Evolutionary conservation across 2,329 filamentous ascomycete species (phyloP), one percentile per base, ranked within the genome.

Genomic region (Sporothrix euskadiensis): DNA sequence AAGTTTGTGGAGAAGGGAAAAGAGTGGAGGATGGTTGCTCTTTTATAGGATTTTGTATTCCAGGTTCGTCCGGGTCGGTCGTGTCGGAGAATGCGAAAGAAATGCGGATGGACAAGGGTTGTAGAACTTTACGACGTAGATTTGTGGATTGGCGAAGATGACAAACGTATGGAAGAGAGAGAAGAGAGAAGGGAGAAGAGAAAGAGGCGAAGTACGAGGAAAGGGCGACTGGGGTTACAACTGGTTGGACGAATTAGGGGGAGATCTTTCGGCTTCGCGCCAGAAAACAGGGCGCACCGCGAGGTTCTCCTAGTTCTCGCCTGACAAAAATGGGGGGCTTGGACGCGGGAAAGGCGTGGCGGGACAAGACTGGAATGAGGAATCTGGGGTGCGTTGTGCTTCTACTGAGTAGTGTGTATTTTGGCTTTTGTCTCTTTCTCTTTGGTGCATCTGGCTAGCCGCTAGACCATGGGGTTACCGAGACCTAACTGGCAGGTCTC

Each of bases 321-420:
- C 39, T 66, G 61, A 66, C 39, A 66, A 66, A 66, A 47, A 66
- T 66, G 61, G 61, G 61, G 59, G 57, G 57, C 57, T 61, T 61
- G 57, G 57, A 41, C 30, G 61, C 61, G 61, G 61, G 39, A 47
- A 9, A 19, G 56, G 35, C 19, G 57, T n/a, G 32, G 59, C 59
- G 41, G 59, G 35, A 32, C 22, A 35, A 32, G 22, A n/a, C 52
- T 65, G 35, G 39, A 65, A 47, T 65, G n/a, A 16, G 35, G 39
- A 65, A 47, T 65, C 61, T 65, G 61, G 39, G 61, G 61, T 41
- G 35, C 19, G 6, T 59, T 6, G 35, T 54, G 52, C 52, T 26
- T 54, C 52, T 22, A 30, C 22, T 47, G 39, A 22, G 16, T 44
- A 30, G 52, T 47, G 39, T 41, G 16, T 44, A 30, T 19, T 14